Conservation (phyloP, 129 eudicot genomes). For the Helichrysum umbraculigerum region DNA sequence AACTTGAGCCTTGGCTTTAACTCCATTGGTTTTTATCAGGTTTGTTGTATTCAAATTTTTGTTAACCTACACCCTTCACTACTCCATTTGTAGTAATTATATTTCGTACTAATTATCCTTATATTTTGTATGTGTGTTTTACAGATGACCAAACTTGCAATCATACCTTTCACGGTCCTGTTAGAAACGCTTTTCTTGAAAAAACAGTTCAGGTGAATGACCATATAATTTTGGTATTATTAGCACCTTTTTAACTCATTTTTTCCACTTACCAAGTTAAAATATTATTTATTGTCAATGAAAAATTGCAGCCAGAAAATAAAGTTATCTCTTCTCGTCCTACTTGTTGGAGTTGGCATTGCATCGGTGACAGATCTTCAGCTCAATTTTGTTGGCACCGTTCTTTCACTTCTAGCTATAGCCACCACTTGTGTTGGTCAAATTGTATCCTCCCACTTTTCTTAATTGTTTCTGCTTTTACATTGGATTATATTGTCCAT, state of each 20-base stretch:
- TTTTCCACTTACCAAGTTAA: neutral
- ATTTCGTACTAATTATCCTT: no score
- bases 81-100: neutral
- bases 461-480: neutral
- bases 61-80: neutral
- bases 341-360: slow-evolving; percentile 86
- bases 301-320: slow-evolving; percentile 69
- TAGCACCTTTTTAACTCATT: neutral
- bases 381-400: slow-evolving; percentile 76
- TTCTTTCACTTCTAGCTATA: slow-evolving; percentile 82
- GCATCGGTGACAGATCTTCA: slow-evolving; percentile 92
- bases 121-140: no score
- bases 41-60: neutral
- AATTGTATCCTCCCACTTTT: slow-evolving; percentile 60
- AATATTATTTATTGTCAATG: neutral
- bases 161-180: slow-evolving; percentile 91
- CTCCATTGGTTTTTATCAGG: slow-evolving; percentile 97
- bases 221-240: neutral
- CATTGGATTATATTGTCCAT: neutral
- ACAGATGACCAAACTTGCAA: slow-evolving; percentile 96
- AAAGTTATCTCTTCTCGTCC: slow-evolving; percentile 64
- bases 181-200: slow-evolving; percentile 81
- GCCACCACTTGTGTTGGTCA: slow-evolving; percentile 90
- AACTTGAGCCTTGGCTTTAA: slow-evolving; percentile 92
- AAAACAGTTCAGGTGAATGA: slow-evolving; percentile 75